Evolutionary conservation across 306 rosid genomes (phyloP).

Genomic region (Cercis canadensis): DNA sequence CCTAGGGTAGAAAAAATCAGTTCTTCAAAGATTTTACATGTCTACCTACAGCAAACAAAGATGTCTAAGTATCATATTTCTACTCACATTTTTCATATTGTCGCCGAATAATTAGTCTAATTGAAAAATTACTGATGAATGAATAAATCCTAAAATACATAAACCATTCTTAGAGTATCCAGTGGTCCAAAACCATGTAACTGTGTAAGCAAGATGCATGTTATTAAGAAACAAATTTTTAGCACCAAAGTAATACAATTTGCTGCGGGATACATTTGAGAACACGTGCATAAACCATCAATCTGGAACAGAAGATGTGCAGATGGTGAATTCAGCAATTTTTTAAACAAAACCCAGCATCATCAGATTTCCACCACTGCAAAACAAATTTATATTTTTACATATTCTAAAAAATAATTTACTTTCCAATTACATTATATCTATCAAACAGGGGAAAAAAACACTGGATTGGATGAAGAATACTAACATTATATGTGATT

Average conservation of each 20-base stretch:
- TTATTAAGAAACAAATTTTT: background rate
- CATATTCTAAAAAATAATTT: slow-evolving; percentile 17
- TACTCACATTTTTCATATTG: background rate
- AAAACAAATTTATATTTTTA: slow-evolving; percentile 24
- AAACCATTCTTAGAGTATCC: background rate
- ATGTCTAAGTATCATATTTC: background rate
- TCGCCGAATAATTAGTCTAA: background rate
- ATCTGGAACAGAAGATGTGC: slow-evolving; percentile 14
- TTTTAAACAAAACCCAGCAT: slow-evolving; percentile 1
- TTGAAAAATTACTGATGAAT: background rate
- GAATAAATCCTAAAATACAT: background rate
- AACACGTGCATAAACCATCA: slow-evolving; percentile 17
- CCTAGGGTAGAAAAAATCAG: background rate
- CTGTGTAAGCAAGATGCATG: background rate
- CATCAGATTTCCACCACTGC: slow-evolving; percentile 14
- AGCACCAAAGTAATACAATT: background rate
- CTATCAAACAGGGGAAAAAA: slow-evolving; percentile 24
- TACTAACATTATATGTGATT: slow-evolving; percentile 90
- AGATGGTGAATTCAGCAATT: slow-evolving; percentile 19
- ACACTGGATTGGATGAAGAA: slow-evolving; percentile 25
- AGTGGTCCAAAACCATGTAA: background rate
- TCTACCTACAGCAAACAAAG: background rate
- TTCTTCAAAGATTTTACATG: background rate
- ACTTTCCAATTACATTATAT: slow-evolving; percentile 25
- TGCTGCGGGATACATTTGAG: slow-evolving; percentile 18